Evolutionary conservation across 108 stramenopile species (phyloP).

Genomic region (Nitzschia putrida): DNA sequence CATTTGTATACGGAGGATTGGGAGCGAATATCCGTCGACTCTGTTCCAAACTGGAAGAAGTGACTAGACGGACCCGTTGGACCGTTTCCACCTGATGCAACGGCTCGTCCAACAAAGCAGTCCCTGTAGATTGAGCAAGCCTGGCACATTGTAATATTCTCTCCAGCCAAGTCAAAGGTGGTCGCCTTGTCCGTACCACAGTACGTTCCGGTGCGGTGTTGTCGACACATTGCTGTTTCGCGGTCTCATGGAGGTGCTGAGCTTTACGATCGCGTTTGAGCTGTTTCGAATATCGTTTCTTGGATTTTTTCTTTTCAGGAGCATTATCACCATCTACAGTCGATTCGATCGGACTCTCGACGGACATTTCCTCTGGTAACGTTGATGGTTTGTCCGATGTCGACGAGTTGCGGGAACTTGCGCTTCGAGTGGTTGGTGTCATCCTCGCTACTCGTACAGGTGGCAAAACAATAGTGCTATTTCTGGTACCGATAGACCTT

Average conservation of each 20-base stretch:
- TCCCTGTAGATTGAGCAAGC: slow-evolving; percentile 4
- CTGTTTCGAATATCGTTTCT: slow-evolving; percentile 5
- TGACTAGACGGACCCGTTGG: neutral
- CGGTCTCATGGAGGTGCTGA: neutral
- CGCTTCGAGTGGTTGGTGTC: too few species aligned
- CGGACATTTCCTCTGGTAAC: too few species aligned
- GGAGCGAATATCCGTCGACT: neutral
- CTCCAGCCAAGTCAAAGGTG: neutral
- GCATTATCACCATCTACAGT: neutral
- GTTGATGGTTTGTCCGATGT: too few species aligned
- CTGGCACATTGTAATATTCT: neutral
- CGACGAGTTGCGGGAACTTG: too few species aligned
- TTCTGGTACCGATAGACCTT: too few species aligned
- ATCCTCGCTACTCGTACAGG: too few species aligned
- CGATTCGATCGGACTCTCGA: too few species aligned
- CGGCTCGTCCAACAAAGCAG: neutral
- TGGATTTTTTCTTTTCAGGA: slow-evolving; percentile 11
- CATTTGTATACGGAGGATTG: neutral
- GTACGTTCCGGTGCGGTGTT: neutral
- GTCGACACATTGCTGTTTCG: slow-evolving; percentile 1
- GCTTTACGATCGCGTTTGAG: slow-evolving; percentile 10
- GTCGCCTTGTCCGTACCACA: slow-evolving; percentile 1
- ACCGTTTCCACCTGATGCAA: slow-evolving; percentile 1
- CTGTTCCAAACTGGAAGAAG: neutral
- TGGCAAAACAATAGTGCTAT: too few species aligned